These are phyloP conservation scores for Starmerella etchellsii DNA, from an alignment of 805 yeast genomes.

Conservation along the genomic window DNA sequence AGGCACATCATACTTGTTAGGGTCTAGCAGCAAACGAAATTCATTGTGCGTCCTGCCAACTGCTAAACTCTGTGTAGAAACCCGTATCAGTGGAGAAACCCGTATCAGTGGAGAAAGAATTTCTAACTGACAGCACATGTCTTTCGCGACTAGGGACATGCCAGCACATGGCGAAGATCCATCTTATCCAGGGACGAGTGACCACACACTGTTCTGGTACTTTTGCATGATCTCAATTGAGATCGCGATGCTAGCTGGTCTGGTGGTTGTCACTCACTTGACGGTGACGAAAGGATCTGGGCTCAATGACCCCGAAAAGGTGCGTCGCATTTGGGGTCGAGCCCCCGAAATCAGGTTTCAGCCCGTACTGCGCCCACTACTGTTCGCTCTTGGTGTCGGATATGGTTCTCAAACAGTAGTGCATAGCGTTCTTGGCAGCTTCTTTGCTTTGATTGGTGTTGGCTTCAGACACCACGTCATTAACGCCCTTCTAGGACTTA, in stretches of 20 bases:
- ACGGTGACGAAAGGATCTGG: slow-evolving; percentile 22
- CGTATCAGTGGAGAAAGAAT: no score
- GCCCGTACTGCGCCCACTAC: slow-evolving; percentile 21
- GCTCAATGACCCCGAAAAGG: slow-evolving; percentile 22
- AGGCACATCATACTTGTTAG: no score
- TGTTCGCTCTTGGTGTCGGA: slow-evolving; percentile 19
- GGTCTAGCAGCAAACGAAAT: no score
- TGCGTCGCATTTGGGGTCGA: slow-evolving; percentile 25
- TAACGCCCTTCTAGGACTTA: slow-evolving; percentile 1
- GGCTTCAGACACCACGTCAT: slow-evolving; percentile 3
- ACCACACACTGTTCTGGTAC: slow-evolving; percentile 12
- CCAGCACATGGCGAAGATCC: no score
- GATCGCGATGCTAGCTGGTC: slow-evolving; percentile 12
- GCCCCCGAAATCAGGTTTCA: slow-evolving; percentile 23
- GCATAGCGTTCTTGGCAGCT: slow-evolving; percentile 4
- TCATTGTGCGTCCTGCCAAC: no score
- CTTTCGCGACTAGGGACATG: no score
- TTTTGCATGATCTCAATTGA: slow-evolving; percentile 13
- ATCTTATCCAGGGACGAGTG: neutral
- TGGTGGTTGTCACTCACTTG: slow-evolving; percentile 17
- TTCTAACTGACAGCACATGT: no score
- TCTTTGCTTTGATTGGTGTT: slow-evolving; percentile 8
- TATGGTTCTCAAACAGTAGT: slow-evolving; percentile 22
- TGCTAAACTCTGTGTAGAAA: no score
- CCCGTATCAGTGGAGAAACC: no score